Evolutionary conservation across 164 flowering plant species (phyloP), one percentile per base, ranked within the genome.

Genomic region (Aristolochia californica): DNA sequence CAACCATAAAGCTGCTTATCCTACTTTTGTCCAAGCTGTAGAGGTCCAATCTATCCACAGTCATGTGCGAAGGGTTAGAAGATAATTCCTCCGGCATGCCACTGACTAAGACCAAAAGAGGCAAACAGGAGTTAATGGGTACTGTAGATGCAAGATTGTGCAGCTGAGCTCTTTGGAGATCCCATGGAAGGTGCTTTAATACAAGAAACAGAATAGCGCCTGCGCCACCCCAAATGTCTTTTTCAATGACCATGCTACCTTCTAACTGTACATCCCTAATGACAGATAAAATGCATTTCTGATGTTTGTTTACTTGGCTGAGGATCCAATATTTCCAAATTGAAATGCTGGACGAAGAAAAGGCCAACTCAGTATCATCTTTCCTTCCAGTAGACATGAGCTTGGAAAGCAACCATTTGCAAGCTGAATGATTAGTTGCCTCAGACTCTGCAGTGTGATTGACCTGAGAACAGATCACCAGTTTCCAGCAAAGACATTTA

Each of bases 401-500:
- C 75, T 89, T 93, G 48, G 87, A 80, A 26, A 25, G 76, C 75
- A 93, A 68, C 99, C 99, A 93, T 15, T 57, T 57, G 43, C 62
- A 77, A 10, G 70, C 65, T 34, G 65, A 62, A 60, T 66, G 50
- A 20, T 65, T 50, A 60, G 58, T 61, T 48, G 48, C 26, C 24
- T 22, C 44, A 21, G 57, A 51, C 50, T 52, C 62, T 24, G 53
- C 67, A 12, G 50, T 47, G 17, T 43, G 38, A 27, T 72, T 64
- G 40, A 60, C 28, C 65, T 70, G 79, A 68, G 83, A 76, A 56
- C 77, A 89, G 27, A 84, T 27, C 40, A 84, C 47, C 47, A 90
- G 60, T 69, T 90, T 94, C 91, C 95, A 94, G 77, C 88, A 90
- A 17, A 90, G 59, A 70, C 85, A 94, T 56, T 66, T 82, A 8